phyloP scores from a whole-genome alignment of 1,284 basidiomycete species.

The Ustilago nuda region DNA sequence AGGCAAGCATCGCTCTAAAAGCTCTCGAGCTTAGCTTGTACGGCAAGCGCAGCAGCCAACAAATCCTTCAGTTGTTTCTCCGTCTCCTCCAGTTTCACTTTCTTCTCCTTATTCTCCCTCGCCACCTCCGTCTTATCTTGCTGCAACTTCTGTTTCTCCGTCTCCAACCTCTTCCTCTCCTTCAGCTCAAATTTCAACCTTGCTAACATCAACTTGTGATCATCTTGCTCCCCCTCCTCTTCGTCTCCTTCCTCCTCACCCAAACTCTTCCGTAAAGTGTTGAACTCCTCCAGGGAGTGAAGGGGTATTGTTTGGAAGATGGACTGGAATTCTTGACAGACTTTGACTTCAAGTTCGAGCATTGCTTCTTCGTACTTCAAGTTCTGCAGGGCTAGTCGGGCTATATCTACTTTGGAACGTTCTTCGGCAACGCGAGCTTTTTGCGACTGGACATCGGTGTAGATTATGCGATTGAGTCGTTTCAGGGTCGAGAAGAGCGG shows the following conservation, averaged over 20 bases:
- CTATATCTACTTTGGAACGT: conserved; percentile 35
- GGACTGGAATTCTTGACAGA: conserved; percentile 49
- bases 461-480: conserved; percentile 29
- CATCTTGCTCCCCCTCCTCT: conserved; percentile 13
- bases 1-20: conserved; percentile 3
- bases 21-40: conserved; percentile 35
- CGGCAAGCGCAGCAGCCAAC: conserved; percentile 16
- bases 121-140: conserved; percentile 34
- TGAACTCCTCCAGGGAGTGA: conserved; percentile 32
- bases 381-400: conserved; percentile 40
- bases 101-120: conserved; percentile 48
- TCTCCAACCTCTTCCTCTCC: conserved; percentile 41
- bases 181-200: conserved; percentile 38
- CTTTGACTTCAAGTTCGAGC: conserved; percentile 43
- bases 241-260: conserved; percentile 7
- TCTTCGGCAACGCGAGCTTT: conserved; percentile 35
- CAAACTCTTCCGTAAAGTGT: not conserved
- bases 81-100: conserved; percentile 34
- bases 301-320: conserved; percentile 49
- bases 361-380: conserved; percentile 50
- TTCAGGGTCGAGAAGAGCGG: conserved; percentile 34
- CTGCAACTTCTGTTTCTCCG: conserved; percentile 35
- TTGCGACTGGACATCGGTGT: conserved; percentile 28
- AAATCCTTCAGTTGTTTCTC: conserved; percentile 39
- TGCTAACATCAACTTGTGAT: conserved; percentile 41